Base-by-base conservation (phyloP, 352 stramenopile species). In the Plasmopara halstedii region DNA sequence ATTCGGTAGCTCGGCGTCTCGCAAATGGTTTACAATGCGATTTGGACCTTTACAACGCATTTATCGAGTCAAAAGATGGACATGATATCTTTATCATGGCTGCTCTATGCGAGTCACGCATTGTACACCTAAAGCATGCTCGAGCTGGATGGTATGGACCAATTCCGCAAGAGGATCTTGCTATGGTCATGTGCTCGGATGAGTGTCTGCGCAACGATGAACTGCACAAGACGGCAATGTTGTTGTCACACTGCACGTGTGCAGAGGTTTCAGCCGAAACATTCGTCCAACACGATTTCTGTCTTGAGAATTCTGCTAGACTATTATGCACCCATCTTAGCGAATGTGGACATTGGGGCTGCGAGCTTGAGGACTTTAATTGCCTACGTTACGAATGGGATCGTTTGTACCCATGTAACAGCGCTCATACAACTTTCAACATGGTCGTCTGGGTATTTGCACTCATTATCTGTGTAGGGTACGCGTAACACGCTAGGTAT, bases 341-440 rank as follows among this genome's bases (percentile, higher is more conserved):
- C 49, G 83, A 94, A 32, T 96, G 87, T 45, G 87, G 85, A 14
- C 74, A 83, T 50, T 96, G 87, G 87, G 59, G 64, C 43, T 96
- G 87, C 50, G 48, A 68, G 29, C 69, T 94, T 26, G 66, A 91
- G 42, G 87, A 96, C 50, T 96, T 95, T 46, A 94, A 89, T 69
- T 96, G 87, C 55, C 74, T 89, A 23, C 81, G 87, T 32, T 88
- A 91, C 62, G 83, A 96, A 52, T 96, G 81, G 81, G 78, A 88
- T 47, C 68, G 53, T 23, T 41, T 75, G 35, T 83, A 92, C 56
- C 42, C 77, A 19, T 92, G 75, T 43, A 25, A 11, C 1, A 53
- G 64, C 22, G 38, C 50, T 34, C 29, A 4, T 23, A 58, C 6
- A 31, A 44, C 18, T 6, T 40, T 17, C 33, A 45, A 45, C 15